These are phyloP conservation scores for Penicillium longicatenatum DNA, from an alignment of 495 filamentous ascomycete genomes.

Conservation along the genomic window DNA sequence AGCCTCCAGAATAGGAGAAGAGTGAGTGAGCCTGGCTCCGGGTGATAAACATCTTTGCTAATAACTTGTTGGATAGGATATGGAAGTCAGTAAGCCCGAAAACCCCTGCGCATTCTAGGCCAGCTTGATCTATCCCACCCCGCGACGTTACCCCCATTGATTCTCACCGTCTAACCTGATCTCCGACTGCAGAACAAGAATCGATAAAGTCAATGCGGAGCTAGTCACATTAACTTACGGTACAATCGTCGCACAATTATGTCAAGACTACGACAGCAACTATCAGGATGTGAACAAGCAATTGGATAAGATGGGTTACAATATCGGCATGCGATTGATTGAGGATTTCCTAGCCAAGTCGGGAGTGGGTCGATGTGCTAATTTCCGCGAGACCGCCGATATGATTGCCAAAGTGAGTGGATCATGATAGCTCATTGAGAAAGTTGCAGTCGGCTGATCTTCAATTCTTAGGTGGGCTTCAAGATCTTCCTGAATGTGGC, in stretches of 20 bases:
- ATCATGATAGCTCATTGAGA: background rate
- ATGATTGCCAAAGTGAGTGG: conserved; percentile 84
- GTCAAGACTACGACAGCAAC: conserved; percentile 90
- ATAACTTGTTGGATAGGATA: conserved; percentile 57
- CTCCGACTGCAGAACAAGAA: conserved; percentile 49
- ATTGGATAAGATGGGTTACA: conserved; percentile 98
- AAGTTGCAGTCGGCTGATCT: background rate
- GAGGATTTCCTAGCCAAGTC: conserved; percentile 98
- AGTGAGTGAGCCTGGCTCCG: conserved; percentile 62
- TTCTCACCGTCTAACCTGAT: conserved; percentile 5
- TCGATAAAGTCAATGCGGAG: conserved; percentile 84
- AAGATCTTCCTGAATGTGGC: conserved; percentile 99
- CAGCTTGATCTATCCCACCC: background rate
- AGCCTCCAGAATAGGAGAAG: conserved; percentile 92
- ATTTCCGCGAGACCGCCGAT: conserved; percentile 94
- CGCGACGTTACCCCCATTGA: background rate
- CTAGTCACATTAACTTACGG: conserved; percentile 97
- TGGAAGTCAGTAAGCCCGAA: conserved; percentile 82
- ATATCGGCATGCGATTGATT: conserved; percentile 93
- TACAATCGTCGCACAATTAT: conserved; percentile 94
- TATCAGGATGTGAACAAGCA: conserved; percentile 95
- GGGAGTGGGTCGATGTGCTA: conserved; percentile 82
- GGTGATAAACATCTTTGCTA: conserved; percentile 29
- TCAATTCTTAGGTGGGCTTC: conserved; percentile 75
- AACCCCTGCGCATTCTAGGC: background rate